Base-by-base conservation (phyloP, 495 filamentous ascomycete species). In the Podospora didyma region DNA sequence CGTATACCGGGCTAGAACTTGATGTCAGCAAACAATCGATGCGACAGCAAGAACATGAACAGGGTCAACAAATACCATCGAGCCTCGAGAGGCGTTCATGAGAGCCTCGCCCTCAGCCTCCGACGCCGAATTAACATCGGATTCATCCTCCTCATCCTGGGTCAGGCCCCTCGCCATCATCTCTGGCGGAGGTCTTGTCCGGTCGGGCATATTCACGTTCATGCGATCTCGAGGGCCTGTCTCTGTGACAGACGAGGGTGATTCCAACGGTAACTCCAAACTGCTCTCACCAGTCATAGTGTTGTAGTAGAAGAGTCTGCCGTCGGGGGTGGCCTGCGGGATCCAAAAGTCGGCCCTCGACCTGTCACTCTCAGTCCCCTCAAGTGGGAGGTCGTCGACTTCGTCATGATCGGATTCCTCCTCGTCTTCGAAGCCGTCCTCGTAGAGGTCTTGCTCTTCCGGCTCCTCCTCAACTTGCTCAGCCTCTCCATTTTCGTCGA, bases 331-430 rank as follows among this genome's bases (percentile, higher is more conserved):
- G 14, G 92, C 95, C 69, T 98, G 94, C 2, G 95, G 95, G 63
- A 98, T 96, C 94, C 94, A 98, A 69, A 94, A 97, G 49, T 92
- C 90, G 48, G 94, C 89, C 65, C 96, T 87, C 61, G 95, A 92
- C 71, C 89, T 86, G 54, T 88, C 82, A 26, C 77, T 73, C 28
- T 82, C 82, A 1, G 77, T 78, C 16, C 86, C 86, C 59, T 95
- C 90, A 17, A 89, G 81, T 6, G 89, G 85, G 23, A 90, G 67
- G 19, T 80, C 78, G 22, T 80, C 80, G 35, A 82, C 73, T 12
- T 78, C 76, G 46, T 88, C 69, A 28, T 65, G 62, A 16, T 70
- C 68, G 10, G 64, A 69, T 16, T 64, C 59, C 16, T 64, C 68
- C 11, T 72, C 66, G 2, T 67, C 68, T 20, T 70, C 68, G 28